Conservation (phyloP, 352 stramenopile species). For the Globisporangium nunn region DNA sequence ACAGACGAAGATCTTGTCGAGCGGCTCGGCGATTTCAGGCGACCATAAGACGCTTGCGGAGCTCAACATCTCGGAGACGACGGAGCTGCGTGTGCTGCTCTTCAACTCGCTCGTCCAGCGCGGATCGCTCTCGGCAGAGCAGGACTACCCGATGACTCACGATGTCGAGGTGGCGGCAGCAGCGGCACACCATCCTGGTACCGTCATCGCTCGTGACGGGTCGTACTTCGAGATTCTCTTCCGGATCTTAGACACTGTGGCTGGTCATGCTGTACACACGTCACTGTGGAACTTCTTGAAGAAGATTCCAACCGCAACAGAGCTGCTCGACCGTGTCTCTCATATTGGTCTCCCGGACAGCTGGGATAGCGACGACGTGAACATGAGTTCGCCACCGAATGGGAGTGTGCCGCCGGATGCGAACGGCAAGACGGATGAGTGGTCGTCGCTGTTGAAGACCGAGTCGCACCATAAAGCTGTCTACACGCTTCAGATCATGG, state of each 20-base stretch:
- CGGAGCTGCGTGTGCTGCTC: constrained; percentile 69
- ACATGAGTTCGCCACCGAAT: constrained; percentile 25
- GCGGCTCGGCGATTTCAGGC: constrained; percentile 55
- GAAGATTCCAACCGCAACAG: constrained; percentile 71
- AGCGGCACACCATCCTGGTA: constrained; percentile 39
- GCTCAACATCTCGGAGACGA: constrained; percentile 69
- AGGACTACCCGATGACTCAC: constrained; percentile 29
- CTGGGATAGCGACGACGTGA: constrained; percentile 26
- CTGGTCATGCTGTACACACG: constrained; percentile 52
- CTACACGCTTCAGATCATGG: constrained; percentile 86
- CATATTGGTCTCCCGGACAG: constrained; percentile 31
- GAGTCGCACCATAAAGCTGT: constrained; percentile 77
- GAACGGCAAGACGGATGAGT: constrained; percentile 33
- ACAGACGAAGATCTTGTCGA: constrained; percentile 77
- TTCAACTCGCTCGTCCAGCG: constrained; percentile 79
- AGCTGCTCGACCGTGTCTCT: constrained; percentile 57
- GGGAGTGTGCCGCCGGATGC: constrained; percentile 1
- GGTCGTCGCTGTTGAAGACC: constrained; percentile 58
- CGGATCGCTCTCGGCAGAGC: constrained; percentile 23
- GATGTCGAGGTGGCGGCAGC: constrained; percentile 4
- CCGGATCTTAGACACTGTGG: constrained; percentile 62
- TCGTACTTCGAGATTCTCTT: constrained; percentile 86
- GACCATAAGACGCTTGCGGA: constrained; percentile 80
- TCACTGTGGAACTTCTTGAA: constrained; percentile 77
- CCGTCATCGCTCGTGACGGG: constrained; percentile 54